Percentiles rank a stretch among this genome's conserved stretches.
Evolutionary conservation across 2,329 filamentous ascomycete genomes (phyloP).

Genomic region (Ceratocystis albifundus): DNA sequence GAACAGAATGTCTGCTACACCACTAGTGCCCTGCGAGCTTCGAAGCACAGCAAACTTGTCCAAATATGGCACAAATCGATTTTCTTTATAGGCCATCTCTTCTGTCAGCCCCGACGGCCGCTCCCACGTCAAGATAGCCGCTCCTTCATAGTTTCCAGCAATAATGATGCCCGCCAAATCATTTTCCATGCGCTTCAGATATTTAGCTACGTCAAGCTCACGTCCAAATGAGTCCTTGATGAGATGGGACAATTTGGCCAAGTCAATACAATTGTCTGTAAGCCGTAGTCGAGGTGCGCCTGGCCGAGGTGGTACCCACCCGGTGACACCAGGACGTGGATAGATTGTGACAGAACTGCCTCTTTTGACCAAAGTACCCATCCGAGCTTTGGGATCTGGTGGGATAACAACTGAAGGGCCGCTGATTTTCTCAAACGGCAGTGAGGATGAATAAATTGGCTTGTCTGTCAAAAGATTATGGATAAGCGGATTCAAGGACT

Average conservation of each 20-base stretch:
- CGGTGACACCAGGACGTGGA: conserved; percentile 53
- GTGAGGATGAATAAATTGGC: conserved; percentile 78
- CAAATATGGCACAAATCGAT: conserved; percentile 74
- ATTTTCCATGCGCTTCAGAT: conserved; percentile 66
- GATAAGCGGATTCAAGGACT: conserved; percentile 68
- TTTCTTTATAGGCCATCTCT: conserved; percentile 42
- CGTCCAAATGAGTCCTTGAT: conserved; percentile 91
- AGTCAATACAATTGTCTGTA: conserved; percentile 69
- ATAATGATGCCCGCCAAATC: conserved; percentile 86
- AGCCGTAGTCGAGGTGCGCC: conserved; percentile 53
- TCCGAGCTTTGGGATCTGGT: conserved; percentile 23
- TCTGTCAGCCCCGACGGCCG: conserved; percentile 50
- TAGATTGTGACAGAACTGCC: conserved; percentile 83
- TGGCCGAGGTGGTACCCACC: conserved; percentile 56
- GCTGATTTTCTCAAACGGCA: conserved; percentile 59
- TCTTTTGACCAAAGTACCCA: conserved; percentile 74
- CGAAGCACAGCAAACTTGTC: conserved; percentile 96
- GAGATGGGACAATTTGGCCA: conserved; percentile 68
- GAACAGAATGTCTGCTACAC: conserved; percentile 92
- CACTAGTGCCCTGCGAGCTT: conserved; percentile 75
- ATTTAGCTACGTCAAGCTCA: conserved; percentile 71
- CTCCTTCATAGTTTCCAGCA: conserved; percentile 91
- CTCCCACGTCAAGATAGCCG: conserved; percentile 92
- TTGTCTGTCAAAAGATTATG: conserved; percentile 95
- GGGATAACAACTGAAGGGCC: conserved; percentile 14